Percentiles rank a stretch among this genome's conserved stretches.
Evolutionary conservation across 2,329 filamentous ascomycete species (phyloP).

Genomic region (Fusarium algeriense): DNA sequence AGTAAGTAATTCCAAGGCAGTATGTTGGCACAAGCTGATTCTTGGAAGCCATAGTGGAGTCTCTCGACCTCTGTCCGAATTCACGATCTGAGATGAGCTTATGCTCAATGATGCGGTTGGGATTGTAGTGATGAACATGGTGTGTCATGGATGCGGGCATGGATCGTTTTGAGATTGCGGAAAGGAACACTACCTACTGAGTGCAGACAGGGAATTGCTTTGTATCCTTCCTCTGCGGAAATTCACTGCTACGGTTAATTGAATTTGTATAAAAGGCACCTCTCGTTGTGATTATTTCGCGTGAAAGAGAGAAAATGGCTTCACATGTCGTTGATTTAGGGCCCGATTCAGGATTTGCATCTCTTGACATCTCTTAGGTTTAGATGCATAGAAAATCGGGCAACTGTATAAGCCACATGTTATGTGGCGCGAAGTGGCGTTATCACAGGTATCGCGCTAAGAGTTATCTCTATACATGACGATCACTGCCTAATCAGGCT

Average conservation of each 20-base stretch:
- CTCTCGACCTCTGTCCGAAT: background rate
- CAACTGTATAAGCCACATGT: too few species aligned
- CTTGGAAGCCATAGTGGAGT: background rate
- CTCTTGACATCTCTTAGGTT: too few species aligned
- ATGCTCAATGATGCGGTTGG: background rate
- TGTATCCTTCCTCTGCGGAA: background rate
- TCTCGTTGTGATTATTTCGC: background rate
- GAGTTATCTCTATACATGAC: too few species aligned
- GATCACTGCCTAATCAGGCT: too few species aligned
- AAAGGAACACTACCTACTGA: conserved; percentile 4
- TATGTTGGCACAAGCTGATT: background rate
- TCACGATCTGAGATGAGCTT: background rate
- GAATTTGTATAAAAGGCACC: background rate
- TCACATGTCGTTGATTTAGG: conserved; percentile 32
- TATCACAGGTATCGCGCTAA: too few species aligned
- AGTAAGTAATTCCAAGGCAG: conserved; percentile 7
- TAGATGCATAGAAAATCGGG: too few species aligned
- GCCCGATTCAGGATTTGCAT: too few species aligned
- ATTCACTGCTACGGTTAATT: background rate
- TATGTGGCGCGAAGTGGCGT: too few species aligned
- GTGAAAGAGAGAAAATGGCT: background rate
- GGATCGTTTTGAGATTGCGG: conserved; percentile 1
- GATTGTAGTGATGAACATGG: background rate
- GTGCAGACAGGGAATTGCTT: conserved; percentile 12
- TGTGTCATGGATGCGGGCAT: background rate